Percentiles rank a stretch among this genome's conserved stretches.
Conservation (phyloP, 108 stramenopile species). For the Skeletonema marinoi region DNA sequence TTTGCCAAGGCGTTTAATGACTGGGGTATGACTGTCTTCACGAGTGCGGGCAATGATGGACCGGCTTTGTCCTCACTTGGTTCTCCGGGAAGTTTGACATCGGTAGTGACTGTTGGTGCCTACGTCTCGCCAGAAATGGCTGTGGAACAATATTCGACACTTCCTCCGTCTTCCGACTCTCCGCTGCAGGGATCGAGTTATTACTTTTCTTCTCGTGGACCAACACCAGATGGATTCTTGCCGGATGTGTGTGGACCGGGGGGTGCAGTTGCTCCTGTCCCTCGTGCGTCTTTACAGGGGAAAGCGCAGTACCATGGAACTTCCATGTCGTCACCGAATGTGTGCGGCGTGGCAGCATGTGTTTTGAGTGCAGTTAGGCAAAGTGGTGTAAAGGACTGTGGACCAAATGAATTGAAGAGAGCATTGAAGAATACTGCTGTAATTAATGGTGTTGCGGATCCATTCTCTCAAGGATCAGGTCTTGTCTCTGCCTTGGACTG, state of each 20-base stretch:
- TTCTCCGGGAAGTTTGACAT: slow-evolving; percentile 76
- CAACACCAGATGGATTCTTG: slow-evolving; percentile 76
- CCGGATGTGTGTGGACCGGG: slow-evolving; percentile 86
- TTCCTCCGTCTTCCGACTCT: slow-evolving; percentile 1
- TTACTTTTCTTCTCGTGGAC: slow-evolving; percentile 88
- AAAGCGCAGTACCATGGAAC: slow-evolving; percentile 90
- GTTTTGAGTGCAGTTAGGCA: slow-evolving; percentile 79
- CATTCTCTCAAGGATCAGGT: slow-evolving; percentile 41
- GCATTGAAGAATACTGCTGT: slow-evolving; percentile 80
- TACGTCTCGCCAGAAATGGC: slow-evolving; percentile 82
- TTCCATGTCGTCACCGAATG: slow-evolving; percentile 80
- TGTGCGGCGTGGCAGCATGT: slow-evolving; percentile 80
- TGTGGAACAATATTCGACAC: slow-evolving; percentile 61
- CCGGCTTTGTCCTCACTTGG: slow-evolving; percentile 89
- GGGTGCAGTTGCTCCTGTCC: slow-evolving; percentile 88
- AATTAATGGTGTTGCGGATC: slow-evolving; percentile 26
- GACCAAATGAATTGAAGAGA: slow-evolving; percentile 62
- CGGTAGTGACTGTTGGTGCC: slow-evolving; percentile 81
- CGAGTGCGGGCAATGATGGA: slow-evolving; percentile 91
- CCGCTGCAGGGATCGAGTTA: slow-evolving; percentile 55
- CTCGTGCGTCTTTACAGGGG: slow-evolving; percentile 81
- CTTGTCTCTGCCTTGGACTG: slow-evolving; percentile 34
- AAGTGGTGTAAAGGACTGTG: slow-evolving; percentile 43
- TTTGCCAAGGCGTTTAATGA: slow-evolving; percentile 70
- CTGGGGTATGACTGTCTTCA: slow-evolving; percentile 76